phyloP scores from a whole-genome alignment of 2,329 filamentous ascomycete genomes.

The Hypoxylon sp. region DNA sequence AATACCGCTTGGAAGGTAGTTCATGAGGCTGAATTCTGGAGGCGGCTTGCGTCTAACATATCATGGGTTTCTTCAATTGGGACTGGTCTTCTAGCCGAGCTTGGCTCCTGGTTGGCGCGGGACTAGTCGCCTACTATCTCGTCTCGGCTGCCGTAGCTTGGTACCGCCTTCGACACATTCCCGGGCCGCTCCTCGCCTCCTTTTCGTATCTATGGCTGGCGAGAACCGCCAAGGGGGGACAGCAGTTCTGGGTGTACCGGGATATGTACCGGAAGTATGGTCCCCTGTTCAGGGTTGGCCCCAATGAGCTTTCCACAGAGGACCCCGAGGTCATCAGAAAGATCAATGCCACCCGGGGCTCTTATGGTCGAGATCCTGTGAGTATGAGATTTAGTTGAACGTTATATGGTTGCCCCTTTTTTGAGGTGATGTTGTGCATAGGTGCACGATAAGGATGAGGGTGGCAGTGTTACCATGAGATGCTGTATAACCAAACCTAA shows the following conservation, averaged over 20 bases:
- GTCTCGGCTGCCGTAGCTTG: conserved; percentile 42
- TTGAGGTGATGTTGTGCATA: too few species aligned
- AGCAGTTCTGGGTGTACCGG: conserved; percentile 26
- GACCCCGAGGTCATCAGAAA: conserved; percentile 52
- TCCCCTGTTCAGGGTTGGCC: conserved; percentile 53
- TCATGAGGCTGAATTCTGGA: too few species aligned
- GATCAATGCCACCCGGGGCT: conserved; percentile 50
- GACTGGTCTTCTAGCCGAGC: conserved; percentile 12
- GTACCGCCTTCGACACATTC: conserved; percentile 51
- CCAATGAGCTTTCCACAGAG: conserved; percentile 52
- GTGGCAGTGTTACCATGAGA: too few species aligned
- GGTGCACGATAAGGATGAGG: too few species aligned
- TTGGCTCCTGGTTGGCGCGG: not conserved
- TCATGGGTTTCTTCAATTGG: conserved; percentile 15
- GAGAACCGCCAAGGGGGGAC: conserved; percentile 44
- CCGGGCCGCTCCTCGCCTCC: conserved; percentile 49
- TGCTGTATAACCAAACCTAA: too few species aligned
- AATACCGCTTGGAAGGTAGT: too few species aligned
- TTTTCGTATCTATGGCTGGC: conserved; percentile 54
- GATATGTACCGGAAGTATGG: conserved; percentile 40
- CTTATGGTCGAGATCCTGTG: conserved; percentile 49
- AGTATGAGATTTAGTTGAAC: too few species aligned
- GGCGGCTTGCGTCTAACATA: not conserved
- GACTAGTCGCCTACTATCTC: conserved; percentile 23
- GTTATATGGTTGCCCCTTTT: too few species aligned